Percentiles rank a stretch among this genome's conserved stretches.
phyloP scores from a whole-genome alignment of 768 basidiomycete species.

The Multifurca ochricompacta region DNA sequence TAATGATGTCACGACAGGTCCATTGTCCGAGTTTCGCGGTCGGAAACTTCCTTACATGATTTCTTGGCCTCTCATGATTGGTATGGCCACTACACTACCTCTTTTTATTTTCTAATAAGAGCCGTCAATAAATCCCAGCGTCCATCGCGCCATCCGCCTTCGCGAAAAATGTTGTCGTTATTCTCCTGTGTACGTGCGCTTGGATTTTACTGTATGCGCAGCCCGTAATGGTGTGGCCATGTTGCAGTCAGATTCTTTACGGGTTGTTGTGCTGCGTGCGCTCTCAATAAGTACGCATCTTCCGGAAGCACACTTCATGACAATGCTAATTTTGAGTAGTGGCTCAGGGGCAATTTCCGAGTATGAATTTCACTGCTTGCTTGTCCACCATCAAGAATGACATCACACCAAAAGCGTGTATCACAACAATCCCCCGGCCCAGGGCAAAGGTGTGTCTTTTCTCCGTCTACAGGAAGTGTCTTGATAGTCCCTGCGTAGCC shows the following conservation, averaged over 20 bases:
- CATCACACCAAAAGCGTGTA: constrained; percentile 9
- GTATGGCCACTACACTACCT: not conserved
- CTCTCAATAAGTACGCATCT: constrained; percentile 16
- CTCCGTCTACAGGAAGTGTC: too few relatives aligned
- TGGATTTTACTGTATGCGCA: not conserved
- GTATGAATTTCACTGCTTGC: not conserved
- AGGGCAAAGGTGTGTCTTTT: constrained; percentile 13
- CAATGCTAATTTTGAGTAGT: not conserved
- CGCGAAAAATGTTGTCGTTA: constrained; percentile 15
- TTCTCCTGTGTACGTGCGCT: constrained; percentile 15
- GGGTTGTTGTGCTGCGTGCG: constrained; percentile 16
- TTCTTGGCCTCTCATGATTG: constrained; percentile 19
- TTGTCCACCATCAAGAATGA: not conserved
- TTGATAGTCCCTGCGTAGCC: not conserved
- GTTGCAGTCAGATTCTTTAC: constrained; percentile 19
- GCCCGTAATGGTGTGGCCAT: not conserved
- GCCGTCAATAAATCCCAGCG: not conserved
- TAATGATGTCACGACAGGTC: not conserved
- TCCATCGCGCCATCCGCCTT: constrained; percentile 16
- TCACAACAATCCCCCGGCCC: constrained; percentile 9
- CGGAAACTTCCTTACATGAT: constrained; percentile 14
- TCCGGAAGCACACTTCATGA: not conserved
- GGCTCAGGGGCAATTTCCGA: constrained; percentile 17
- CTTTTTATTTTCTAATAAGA: not conserved
- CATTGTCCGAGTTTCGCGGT: constrained; percentile 18